Evolutionary conservation across 257 asterid genomes (phyloP).

Genomic region (Solanum chilense): DNA sequence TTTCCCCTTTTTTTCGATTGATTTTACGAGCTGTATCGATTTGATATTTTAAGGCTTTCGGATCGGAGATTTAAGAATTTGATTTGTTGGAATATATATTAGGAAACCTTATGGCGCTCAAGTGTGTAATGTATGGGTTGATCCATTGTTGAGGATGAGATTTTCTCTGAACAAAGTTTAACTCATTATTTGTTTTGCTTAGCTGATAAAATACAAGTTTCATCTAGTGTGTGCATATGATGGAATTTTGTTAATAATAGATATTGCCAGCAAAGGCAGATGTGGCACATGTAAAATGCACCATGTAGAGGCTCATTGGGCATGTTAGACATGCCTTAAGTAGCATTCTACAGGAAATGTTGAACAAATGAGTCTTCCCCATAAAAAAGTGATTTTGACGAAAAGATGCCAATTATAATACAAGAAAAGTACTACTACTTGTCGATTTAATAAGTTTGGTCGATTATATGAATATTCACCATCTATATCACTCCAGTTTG

Average conservation of each 20-base stretch:
- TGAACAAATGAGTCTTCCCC: background rate
- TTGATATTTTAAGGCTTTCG: background rate
- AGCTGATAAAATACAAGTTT: background rate
- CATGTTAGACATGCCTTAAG: background rate
- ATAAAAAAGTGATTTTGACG: background rate
- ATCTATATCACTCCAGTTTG: background rate
- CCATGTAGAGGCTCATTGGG: background rate
- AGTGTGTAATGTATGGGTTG: background rate
- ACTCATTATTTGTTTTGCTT: background rate
- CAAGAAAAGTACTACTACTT: background rate
- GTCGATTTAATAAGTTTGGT: background rate
- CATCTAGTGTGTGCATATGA: background rate
- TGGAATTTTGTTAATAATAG: background rate
- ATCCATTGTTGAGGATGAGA: background rate
- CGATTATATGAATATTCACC: background rate
- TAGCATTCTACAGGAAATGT: background rate
- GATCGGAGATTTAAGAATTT: background rate
- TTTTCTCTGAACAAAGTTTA: background rate
- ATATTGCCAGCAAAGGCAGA: background rate
- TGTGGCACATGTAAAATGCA: background rate
- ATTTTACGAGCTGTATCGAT: background rate
- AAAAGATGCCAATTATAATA: background rate
- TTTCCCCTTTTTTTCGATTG: background rate
- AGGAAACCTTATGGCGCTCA: background rate
- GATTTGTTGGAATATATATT: background rate